Base-by-base conservation (phyloP, 371 early-diverging fungal species). In the Mucor indicus region DNA sequence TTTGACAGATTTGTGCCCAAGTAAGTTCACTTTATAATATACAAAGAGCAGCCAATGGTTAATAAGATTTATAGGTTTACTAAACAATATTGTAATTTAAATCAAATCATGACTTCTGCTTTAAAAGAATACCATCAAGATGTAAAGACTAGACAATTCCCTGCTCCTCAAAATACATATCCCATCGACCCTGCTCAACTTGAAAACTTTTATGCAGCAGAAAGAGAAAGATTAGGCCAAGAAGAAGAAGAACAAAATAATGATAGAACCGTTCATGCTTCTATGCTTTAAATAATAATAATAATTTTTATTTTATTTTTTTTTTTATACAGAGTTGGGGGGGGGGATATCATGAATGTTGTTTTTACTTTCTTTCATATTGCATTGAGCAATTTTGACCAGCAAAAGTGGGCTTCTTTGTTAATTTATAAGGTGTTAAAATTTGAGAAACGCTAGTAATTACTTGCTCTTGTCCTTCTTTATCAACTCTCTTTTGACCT, bases 1-100 rank as follows among this genome's bases (percentile, higher is more conserved):
- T 92, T 85, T 62, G 93, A 93, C 58, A 73, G 81, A 15, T 89
- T 92, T 49, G 73, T 77, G 27, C 86, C 96, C 66, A 86, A 85
- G 86, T 68, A 53, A 59, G 57, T 39, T 20, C 13, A 27, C 4
- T 5, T 17, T 37, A 16, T 5, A 2, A 48, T 35, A 10, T 4
- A 40, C 9, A 36, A n/a, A 30, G 2, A 27, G 16, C 33, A 8
- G 1, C 4, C 12, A 22, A 11, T 38, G n/a, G 25, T 6, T 30
- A 11, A 27, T 7, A 32, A 50, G 42, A 1, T 13, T 45, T 45
- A 2, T 48, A 89, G 90, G 43, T 96, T 95, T 69, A 92, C 91
- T 55, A 95, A 93, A 53, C 74, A 83, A n/a, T 96, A 90, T 55
- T 89, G 85, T 5, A 77, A 84, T 29, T 65, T 96, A 25, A 87